phyloP scores from a whole-genome alignment of 177 flowering plant genomes.

The Vitis hybrid region DNA sequence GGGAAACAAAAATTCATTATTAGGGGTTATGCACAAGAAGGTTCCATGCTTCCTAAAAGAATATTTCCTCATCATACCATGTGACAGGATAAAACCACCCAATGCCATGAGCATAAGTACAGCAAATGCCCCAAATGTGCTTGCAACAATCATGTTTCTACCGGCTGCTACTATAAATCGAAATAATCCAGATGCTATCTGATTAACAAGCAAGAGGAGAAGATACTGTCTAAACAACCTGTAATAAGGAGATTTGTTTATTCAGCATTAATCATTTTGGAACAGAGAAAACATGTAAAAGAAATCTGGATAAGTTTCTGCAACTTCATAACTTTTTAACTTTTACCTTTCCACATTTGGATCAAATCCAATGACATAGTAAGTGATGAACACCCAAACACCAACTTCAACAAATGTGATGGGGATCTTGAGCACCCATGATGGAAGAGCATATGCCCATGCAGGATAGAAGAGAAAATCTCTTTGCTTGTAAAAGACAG shows the following conservation, averaged over 20 bases:
- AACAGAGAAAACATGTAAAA: background rate
- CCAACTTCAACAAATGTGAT: too few species aligned
- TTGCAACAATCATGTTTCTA: slow-evolving; percentile 50
- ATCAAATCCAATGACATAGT: too few species aligned
- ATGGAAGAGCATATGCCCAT: slow-evolving; percentile 19
- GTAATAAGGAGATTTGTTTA: slow-evolving; percentile 14
- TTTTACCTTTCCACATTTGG: too few species aligned
- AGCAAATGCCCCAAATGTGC: slow-evolving; percentile 35
- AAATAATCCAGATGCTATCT: slow-evolving; percentile 60
- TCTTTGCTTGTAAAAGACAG: slow-evolving; percentile 22
- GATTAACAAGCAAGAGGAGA: slow-evolving; percentile 39
- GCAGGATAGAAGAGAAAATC: slow-evolving; percentile 18
- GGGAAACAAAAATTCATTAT: background rate
- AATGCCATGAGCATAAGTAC: slow-evolving; percentile 28
- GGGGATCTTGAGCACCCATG: slow-evolving; percentile 16
- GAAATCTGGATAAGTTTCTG: too few species aligned
- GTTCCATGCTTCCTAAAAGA: too few species aligned
- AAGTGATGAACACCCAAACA: too few species aligned
- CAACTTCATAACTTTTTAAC: too few species aligned
- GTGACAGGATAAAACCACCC: slow-evolving; percentile 44
- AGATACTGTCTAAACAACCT: slow-evolving; percentile 64
- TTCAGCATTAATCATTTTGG: background rate
- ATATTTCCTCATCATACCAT: slow-evolving; percentile 25
- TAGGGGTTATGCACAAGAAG: background rate
- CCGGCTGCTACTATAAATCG: slow-evolving; percentile 46